Percentiles rank a stretch among this genome's conserved stretches.
These are phyloP conservation scores for Pterula multifida DNA, from an alignment of 1,284 basidiomycete genomes.

Conservation along the genomic window DNA sequence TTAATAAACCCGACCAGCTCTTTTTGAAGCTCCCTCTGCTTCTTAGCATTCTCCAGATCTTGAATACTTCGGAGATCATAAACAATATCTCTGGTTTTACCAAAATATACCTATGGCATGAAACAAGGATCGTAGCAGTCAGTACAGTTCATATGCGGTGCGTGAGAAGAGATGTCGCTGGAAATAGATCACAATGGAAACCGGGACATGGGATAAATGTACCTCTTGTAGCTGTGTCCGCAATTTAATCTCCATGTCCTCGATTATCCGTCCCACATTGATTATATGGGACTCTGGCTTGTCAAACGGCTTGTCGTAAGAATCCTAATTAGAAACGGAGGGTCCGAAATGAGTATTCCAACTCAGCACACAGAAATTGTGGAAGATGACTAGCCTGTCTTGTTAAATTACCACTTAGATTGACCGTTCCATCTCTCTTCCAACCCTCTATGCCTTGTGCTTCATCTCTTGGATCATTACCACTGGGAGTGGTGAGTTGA, in stretches of 20 bases:
- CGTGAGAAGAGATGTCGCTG: not conserved
- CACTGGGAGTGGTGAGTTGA: slow-evolving; percentile 63
- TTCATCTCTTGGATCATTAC: slow-evolving; percentile 31
- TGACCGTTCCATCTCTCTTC: slow-evolving; percentile 67
- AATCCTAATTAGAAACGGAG: slow-evolving; percentile 41
- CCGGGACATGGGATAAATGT: slow-evolving; percentile 7
- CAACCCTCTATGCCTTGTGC: slow-evolving; percentile 26
- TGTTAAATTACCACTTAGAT: slow-evolving; percentile 92
- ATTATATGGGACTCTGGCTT: slow-evolving; percentile 75
- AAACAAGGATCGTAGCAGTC: slow-evolving; percentile 5
- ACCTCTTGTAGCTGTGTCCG: slow-evolving; percentile 88
- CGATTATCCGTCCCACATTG: slow-evolving; percentile 90
- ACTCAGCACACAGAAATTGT: too few relatives aligned
- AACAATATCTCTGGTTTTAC: slow-evolving; percentile 93
- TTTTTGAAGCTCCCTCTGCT: slow-evolving; percentile 81
- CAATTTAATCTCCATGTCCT: slow-evolving; percentile 99
- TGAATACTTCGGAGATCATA: slow-evolving; percentile 83
- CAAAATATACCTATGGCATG: slow-evolving; percentile 77
- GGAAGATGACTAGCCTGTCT: slow-evolving; percentile 83
- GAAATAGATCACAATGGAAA: not conserved
- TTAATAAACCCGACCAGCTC: slow-evolving; percentile 90
- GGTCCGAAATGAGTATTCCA: not conserved
- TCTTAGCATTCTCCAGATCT: slow-evolving; percentile 73
- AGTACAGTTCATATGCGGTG: not conserved
- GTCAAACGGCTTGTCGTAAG: slow-evolving; percentile 76